Base-by-base conservation (phyloP, 768 basidiomycete genomes). In the Kwoniella newhampshirensis region DNA sequence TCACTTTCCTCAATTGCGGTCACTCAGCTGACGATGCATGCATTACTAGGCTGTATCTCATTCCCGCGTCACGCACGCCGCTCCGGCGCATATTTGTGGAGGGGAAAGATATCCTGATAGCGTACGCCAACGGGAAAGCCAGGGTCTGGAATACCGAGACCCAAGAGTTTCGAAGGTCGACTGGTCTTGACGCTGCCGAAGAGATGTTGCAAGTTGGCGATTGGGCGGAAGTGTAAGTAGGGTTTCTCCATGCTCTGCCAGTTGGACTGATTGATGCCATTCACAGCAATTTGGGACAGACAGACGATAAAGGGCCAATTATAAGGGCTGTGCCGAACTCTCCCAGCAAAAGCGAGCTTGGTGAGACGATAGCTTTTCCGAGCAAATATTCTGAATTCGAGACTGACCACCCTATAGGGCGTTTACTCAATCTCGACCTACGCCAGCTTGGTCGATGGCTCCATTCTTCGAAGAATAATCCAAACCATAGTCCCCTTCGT, bases 131-230 rank as follows among this genome's bases (percentile, higher is more conserved):
- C 59, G 85, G 83, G 1, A 83, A 86, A 51, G 89, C 88, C 1
- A 81, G 96, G 39, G 77, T 93, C 1, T 99, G 96, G 91, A 89
- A 97, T 66, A 78, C 86, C 15, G 83, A 84, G 59, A 87, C 86
- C 0, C 82, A 82, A 54, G 92, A 96, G 66, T 87, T 98, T 64
- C 83, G 90, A 81, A 79, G 94, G 46, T 88, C 91, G 0, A 89
- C 89, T 82, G 81, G 81, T 4, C 63, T 80, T 7, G 86, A 86
- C 39, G 91, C 88, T 69, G 90, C 87, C 0, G 82, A 84, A 47
- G 90, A 91, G 46, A 79, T 91, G 54, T 66, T 94, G 4, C 73
- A 70, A 1, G 82, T 87, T 68, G 86, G 86, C 0, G 83, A 82
- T 0, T 98, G 93, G 94, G 75, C 76, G 17, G 81, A 85, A 50